Evolutionary conservation across 2,329 filamentous ascomycete species (phyloP).

Genomic region (Lasiodiplodia theobromae): DNA sequence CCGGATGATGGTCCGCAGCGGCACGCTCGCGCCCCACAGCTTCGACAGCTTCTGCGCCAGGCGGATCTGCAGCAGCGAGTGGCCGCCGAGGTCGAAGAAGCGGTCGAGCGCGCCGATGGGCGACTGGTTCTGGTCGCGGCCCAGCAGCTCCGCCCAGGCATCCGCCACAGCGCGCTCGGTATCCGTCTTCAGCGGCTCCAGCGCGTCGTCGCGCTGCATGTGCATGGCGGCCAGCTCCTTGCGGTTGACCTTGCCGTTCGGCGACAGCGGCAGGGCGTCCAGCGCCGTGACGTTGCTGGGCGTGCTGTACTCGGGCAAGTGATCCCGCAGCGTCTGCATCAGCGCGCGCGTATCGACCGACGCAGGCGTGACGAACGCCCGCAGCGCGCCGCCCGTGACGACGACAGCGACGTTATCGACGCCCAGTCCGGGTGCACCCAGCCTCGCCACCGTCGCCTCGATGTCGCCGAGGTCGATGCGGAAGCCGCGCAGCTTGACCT

Average conservation of each 20-base stretch:
- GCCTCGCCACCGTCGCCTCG: conserved; percentile 24
- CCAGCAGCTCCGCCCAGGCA: conserved; percentile 26
- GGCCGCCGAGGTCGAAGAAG: conserved; percentile 30
- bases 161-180: conserved; percentile 19
- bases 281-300: conserved; percentile 17
- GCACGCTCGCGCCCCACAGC: conserved; percentile 12
- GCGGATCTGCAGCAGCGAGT: conserved; percentile 30
- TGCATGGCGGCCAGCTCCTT: conserved; percentile 22
- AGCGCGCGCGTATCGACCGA: conserved; percentile 9
- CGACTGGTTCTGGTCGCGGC: not conserved
- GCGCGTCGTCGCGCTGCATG: not conserved
- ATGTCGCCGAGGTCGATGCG: conserved; percentile 33
- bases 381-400: not conserved
- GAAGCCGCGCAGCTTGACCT: conserved; percentile 34
- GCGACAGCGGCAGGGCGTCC: conserved; percentile 12
- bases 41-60: conserved; percentile 28
- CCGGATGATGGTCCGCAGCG: conserved; percentile 25
- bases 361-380: conserved; percentile 27
- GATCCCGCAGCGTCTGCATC: not conserved
- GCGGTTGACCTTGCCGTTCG: conserved; percentile 28
- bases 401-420: conserved; percentile 24
- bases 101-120: conserved; percentile 14
- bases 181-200: conserved; percentile 3
- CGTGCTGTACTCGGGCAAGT: conserved; percentile 25
- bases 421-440: not conserved